Evolutionary conservation across 495 filamentous ascomycete genomes (phyloP).

Genomic region (Tuber brumale): DNA sequence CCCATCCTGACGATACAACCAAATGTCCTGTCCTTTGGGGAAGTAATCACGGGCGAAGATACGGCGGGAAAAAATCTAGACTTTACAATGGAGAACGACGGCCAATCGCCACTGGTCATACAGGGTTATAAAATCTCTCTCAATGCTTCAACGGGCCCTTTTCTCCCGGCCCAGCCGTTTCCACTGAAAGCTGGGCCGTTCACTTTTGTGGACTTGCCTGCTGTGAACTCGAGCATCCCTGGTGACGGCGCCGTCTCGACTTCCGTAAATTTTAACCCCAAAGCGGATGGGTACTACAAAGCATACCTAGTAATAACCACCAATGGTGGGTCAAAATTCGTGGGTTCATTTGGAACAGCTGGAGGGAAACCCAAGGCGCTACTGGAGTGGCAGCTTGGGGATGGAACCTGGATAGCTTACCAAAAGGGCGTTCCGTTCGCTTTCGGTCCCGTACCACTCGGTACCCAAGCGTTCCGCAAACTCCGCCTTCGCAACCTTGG

Average conservation of each 20-base stretch:
- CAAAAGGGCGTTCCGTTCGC: slow-evolving; percentile 37
- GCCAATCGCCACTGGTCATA: slow-evolving; percentile 28
- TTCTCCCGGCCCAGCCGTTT: slow-evolving; percentile 5
- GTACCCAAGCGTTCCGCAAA: slow-evolving; percentile 37
- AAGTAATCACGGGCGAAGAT: slow-evolving; percentile 32
- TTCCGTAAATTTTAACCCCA: slow-evolving; percentile 40
- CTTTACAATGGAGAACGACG: slow-evolving; percentile 35
- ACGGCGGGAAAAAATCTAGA: slow-evolving; percentile 20
- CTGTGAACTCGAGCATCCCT: slow-evolving; percentile 23
- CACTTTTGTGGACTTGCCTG: slow-evolving; percentile 40
- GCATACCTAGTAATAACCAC: slow-evolving; percentile 40
- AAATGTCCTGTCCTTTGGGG: slow-evolving; percentile 38
- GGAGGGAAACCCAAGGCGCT: slow-evolving; percentile 39
- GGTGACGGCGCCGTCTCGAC: slow-evolving; percentile 26
- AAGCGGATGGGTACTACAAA: slow-evolving; percentile 35
- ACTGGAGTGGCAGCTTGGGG: slow-evolving; percentile 43
- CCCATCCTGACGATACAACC: slow-evolving; percentile 38
- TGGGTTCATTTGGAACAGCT: slow-evolving; percentile 42
- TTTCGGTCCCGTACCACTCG: slow-evolving; percentile 42
- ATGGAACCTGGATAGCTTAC: slow-evolving; percentile 45
- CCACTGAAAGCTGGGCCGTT: slow-evolving; percentile 39
- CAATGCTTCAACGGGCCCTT: slow-evolving; percentile 28
- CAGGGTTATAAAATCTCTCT: slow-evolving; percentile 29
- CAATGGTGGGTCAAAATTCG: slow-evolving; percentile 39
- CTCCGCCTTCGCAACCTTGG: slow-evolving; percentile 45